Conservation (phyloP, 1,284 basidiomycete genomes). For the Pholiota adiposa region DNA sequence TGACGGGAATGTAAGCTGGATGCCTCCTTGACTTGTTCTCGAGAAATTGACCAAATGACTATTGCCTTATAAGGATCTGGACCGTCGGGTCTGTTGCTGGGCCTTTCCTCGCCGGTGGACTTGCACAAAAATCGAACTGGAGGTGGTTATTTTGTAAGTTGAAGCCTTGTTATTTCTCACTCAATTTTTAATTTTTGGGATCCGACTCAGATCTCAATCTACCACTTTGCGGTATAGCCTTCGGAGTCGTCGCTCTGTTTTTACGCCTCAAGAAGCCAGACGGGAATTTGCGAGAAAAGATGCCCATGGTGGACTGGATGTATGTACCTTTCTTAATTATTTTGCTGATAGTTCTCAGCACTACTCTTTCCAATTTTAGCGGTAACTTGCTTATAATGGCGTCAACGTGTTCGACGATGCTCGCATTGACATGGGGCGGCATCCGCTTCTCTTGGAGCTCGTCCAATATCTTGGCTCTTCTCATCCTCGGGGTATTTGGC, state of each 20-base stretch:
- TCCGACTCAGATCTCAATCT: conserved; percentile 11
- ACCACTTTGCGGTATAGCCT: conserved; percentile 9
- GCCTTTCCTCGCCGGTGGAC: conserved; percentile 17
- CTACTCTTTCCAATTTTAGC: not conserved
- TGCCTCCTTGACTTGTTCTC: not conserved
- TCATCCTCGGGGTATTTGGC: conserved; percentile 7
- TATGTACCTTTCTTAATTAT: not conserved
- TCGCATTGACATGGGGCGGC: conserved; percentile 15
- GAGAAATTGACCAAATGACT: not conserved
- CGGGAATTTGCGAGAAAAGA: conserved; percentile 5
- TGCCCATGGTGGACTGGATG: conserved; percentile 15
- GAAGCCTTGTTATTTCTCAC: not conserved
- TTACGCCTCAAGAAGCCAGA: conserved; percentile 10
- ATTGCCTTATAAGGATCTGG: conserved; percentile 34
- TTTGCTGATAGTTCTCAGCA: not conserved
- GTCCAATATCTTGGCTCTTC: conserved; percentile 3
- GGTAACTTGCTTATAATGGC: conserved; percentile 13
- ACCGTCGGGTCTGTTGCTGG: conserved; percentile 37
- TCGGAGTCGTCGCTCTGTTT: conserved; percentile 8
- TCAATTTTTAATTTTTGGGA: not conserved
- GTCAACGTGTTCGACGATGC: conserved; percentile 8
- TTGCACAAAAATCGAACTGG: conserved; percentile 33
- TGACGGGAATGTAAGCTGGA: conserved; percentile 20
- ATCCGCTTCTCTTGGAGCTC: conserved; percentile 10
- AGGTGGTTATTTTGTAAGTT: conserved; percentile 45